These are phyloP conservation scores for Ganoderma leucocontextum DNA, from an alignment of 1,284 basidiomycete genomes.

Conservation along the genomic window DNA sequence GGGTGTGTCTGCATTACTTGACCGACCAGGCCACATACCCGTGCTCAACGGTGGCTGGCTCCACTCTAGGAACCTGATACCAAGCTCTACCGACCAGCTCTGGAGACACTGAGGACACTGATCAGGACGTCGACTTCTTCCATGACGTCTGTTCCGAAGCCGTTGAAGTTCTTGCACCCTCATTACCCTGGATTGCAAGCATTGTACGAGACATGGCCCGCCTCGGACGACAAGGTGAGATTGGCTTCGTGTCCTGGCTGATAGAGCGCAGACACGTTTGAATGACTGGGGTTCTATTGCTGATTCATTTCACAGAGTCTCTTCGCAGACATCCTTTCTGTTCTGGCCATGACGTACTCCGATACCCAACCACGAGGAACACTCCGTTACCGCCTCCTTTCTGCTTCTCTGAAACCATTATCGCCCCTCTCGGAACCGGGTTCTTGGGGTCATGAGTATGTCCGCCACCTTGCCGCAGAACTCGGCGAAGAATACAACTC, in stretches of 20 bases:
- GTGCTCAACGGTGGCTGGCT: constrained; percentile 15
- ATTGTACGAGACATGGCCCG: constrained; percentile 83
- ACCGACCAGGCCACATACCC: constrained; percentile 18
- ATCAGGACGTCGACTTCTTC: constrained; percentile 98
- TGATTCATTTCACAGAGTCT: constrained; percentile 66
- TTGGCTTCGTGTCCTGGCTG: neutral
- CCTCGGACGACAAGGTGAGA: constrained; percentile 80
- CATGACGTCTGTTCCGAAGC: constrained; percentile 99
- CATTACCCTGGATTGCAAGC: constrained; percentile 91
- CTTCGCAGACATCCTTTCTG: constrained; percentile 98
- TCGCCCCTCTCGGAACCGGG: constrained; percentile 86
- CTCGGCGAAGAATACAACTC: constrained; percentile 92
- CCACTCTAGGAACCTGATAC: constrained; percentile 83
- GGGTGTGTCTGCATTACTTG: constrained; percentile 56
- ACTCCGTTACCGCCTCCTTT: constrained; percentile 88
- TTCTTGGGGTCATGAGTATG: constrained; percentile 99
- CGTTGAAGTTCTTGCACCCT: constrained; percentile 97
- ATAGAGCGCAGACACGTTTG: neutral
- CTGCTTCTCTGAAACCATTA: constrained; percentile 72
- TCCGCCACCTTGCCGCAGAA: constrained; percentile 96
- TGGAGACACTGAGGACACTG: constrained; percentile 93
- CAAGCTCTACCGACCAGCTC: constrained; percentile 86
- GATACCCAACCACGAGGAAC: constrained; percentile 96
- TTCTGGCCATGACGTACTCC: constrained; percentile 99
- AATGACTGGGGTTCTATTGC: neutral